A percentile compares a stretch with the other conserved stretches of the same genome.
Evolutionary conservation across 345 rosid species (phyloP).

Genomic region (Camelina neglecta): DNA sequence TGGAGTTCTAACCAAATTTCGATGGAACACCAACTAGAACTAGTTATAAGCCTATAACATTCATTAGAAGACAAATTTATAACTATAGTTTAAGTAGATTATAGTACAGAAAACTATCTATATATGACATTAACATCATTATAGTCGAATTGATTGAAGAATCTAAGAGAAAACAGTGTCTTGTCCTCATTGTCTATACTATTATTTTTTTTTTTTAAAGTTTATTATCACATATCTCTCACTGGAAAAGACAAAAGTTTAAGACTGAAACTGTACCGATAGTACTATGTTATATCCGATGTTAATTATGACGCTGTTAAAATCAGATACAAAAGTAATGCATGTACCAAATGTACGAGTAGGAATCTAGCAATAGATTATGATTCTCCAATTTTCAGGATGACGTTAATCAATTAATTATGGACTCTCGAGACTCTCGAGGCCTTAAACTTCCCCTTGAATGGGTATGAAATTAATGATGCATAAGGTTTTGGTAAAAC

Average conservation of each 20-base stretch:
- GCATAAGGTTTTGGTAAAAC: constrained; percentile 27
- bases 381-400: constrained; percentile 23
- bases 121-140: background rate
- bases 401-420: constrained; percentile 1
- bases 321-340: constrained; percentile 19
- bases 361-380: constrained; percentile 28
- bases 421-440: constrained; percentile 4
- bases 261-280: constrained; percentile 11
- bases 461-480: constrained; percentile 16
- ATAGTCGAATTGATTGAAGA: background rate
- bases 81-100: too few species aligned
- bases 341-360: constrained; percentile 42
- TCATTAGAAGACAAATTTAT: too few species aligned
- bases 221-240: constrained; percentile 29
- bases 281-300: constrained; percentile 24
- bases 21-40: too few species aligned
- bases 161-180: background rate
- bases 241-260: constrained; percentile 30
- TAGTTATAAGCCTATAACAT: too few species aligned
- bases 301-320: constrained; percentile 25
- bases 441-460: constrained; percentile 12
- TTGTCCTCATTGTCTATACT: constrained; percentile 12
- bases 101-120: too few species aligned
- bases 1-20: too few species aligned
- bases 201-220: too few species aligned